Percentiles rank a stretch among this genome's conserved stretches.
phyloP scores from a whole-genome alignment of 352 stramenopile genomes.

The Thraustotheca clavata region DNA sequence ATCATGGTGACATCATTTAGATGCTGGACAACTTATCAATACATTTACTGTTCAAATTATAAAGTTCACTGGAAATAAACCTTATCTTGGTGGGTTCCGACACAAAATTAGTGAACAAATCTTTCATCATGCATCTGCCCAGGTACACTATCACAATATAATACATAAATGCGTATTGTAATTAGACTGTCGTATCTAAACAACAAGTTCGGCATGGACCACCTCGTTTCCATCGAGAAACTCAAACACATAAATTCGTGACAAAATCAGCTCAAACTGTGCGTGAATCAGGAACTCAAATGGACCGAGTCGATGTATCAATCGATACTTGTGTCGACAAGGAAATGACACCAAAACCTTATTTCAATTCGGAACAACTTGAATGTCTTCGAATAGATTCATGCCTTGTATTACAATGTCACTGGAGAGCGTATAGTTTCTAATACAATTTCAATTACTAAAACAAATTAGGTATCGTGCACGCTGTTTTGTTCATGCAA shows the following conservation, averaged over 20 bases:
- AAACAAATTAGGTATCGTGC: slow-evolving; percentile 20
- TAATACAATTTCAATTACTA: background rate
- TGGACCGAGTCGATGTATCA: slow-evolving; percentile 64
- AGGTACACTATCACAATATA: slow-evolving; percentile 35
- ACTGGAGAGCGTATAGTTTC: slow-evolving; percentile 70
- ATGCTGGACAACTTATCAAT: slow-evolving; percentile 31
- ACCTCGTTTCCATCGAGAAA: slow-evolving; percentile 61
- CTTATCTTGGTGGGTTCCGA: slow-evolving; percentile 83
- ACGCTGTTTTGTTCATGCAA: slow-evolving; percentile 20
- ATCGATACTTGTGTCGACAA: slow-evolving; percentile 64
- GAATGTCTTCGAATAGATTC: slow-evolving; percentile 66
- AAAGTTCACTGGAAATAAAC: slow-evolving; percentile 70
- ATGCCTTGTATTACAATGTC: slow-evolving; percentile 76
- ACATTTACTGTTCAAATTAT: slow-evolving; percentile 63
- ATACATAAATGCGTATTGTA: background rate
- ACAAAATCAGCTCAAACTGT: slow-evolving; percentile 76
- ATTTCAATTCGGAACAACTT: slow-evolving; percentile 88
- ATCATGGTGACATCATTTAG: slow-evolving; percentile 27
- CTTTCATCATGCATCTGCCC: slow-evolving; percentile 86
- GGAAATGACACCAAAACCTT: slow-evolving; percentile 49
- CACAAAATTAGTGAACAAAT: slow-evolving; percentile 80
- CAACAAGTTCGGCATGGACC: slow-evolving; percentile 24
- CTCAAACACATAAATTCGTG: slow-evolving; percentile 76
- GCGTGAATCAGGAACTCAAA: slow-evolving; percentile 88
- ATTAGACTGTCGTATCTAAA: slow-evolving; percentile 18